Percentiles rank a stretch among this genome's conserved stretches.
phyloP scores from a whole-genome alignment of 306 rosid genomes.

The Potentilla sterilis region DNA sequence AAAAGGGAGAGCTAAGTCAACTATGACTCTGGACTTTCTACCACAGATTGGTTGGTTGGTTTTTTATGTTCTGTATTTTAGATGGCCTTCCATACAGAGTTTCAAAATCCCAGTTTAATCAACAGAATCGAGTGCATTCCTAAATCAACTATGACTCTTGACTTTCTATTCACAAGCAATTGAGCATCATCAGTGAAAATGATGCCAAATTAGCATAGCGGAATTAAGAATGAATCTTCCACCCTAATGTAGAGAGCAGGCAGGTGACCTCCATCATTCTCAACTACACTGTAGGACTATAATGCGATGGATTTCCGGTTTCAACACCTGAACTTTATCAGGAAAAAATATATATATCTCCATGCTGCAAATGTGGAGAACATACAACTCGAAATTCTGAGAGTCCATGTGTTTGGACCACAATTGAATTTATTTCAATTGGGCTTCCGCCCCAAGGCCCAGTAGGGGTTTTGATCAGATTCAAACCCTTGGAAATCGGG shows the following conservation, averaged over 20 bases:
- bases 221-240: neutral
- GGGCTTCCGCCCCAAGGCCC: too few relatives aligned
- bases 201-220: neutral
- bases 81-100: neutral
- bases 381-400: neutral
- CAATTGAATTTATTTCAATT: too few relatives aligned
- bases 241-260: neutral
- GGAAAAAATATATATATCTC: neutral
- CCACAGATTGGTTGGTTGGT: too few relatives aligned
- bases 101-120: neutral
- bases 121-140: neutral
- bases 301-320: neutral
- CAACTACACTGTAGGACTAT: neutral
- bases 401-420: too few relatives aligned
- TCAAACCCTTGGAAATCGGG: too few relatives aligned
- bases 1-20: too few relatives aligned
- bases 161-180: neutral
- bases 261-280: neutral
- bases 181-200: too few relatives aligned
- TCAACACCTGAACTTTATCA: neutral
- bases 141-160: neutral
- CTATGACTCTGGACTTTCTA: too few relatives aligned
- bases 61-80: neutral
- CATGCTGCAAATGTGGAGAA: neutral
- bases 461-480: too few relatives aligned